Evolutionary conservation across 257 asterid genomes (phyloP).

Genomic region (Craterostigma plantagineum): DNA sequence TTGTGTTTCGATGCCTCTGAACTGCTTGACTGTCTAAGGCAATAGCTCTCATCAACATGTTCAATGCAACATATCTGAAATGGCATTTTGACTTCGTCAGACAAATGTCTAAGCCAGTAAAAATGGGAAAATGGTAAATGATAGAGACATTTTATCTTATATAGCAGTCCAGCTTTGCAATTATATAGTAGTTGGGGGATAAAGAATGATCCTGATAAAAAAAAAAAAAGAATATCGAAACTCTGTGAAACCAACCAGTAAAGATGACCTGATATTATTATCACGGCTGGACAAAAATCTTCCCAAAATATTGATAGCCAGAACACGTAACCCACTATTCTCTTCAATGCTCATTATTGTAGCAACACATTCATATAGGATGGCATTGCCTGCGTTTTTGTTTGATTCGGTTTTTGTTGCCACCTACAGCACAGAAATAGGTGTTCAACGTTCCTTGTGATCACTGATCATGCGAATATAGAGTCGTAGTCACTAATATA

Average conservation of each 20-base stretch:
- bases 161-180: no score
- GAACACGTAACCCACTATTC: slow-evolving; percentile 88
- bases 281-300: slow-evolving; percentile 97
- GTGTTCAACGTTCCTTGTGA: no score
- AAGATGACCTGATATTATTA: slow-evolving; percentile 71
- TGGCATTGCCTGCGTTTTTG: slow-evolving; percentile 93
- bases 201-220: slow-evolving; percentile 4
- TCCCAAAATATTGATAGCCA: slow-evolving; percentile 93
- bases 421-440: slow-evolving; percentile 34
- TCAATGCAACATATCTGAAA: slow-evolving; percentile 91
- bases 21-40: slow-evolving; percentile 93
- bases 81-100: not conserved
- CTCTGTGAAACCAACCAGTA: not conserved
- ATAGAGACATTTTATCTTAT: no score
- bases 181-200: no score
- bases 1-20: slow-evolving; percentile 94
- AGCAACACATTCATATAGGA: slow-evolving; percentile 94
- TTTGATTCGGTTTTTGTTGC: slow-evolving; percentile 95
- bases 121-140: no score
- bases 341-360: slow-evolving; percentile 85
- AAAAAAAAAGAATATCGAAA: slow-evolving; percentile 4
- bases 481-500: no score
- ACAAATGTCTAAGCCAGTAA: no score
- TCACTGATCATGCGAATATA: no score
- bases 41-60: slow-evolving; percentile 94